Conservation (phyloP, 2,329 filamentous ascomycete species). For the Paecilomyces variotii region DNA sequence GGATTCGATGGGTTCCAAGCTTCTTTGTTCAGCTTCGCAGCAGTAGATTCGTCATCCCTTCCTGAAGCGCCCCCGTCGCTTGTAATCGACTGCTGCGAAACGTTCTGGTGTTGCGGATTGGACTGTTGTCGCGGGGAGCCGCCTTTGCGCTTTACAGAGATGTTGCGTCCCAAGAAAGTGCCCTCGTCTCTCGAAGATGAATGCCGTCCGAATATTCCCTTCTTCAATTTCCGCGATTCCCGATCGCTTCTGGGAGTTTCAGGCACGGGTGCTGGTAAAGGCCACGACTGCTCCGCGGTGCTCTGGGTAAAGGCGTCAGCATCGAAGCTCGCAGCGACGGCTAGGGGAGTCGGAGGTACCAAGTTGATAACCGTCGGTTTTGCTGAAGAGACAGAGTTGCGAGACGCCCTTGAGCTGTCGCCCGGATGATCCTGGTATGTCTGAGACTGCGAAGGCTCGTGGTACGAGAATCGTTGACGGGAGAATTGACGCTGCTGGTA, state of each 20-base stretch:
- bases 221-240: constrained; percentile 9
- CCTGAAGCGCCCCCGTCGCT: neutral
- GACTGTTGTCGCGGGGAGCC: neutral
- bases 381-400: neutral
- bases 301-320: constrained; percentile 16
- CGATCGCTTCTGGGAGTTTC: constrained; percentile 6
- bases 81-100: neutral
- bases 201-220: constrained; percentile 6
- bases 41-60: neutral
- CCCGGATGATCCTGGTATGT: neutral
- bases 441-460: neutral
- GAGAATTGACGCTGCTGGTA: neutral
- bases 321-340: constrained; percentile 8
- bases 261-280: constrained; percentile 6
- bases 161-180: neutral
- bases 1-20: neutral
- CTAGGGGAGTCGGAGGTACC: constrained; percentile 12
- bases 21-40: neutral
- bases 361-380: constrained; percentile 1
- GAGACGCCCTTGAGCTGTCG: neutral
- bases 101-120: neutral
- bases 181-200: neutral
- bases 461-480: neutral
- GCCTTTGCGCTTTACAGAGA: neutral
- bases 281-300: constrained; percentile 11